phyloP scores from a whole-genome alignment of 2,329 filamentous ascomycete genomes.

The Phialophora chinensis region DNA sequence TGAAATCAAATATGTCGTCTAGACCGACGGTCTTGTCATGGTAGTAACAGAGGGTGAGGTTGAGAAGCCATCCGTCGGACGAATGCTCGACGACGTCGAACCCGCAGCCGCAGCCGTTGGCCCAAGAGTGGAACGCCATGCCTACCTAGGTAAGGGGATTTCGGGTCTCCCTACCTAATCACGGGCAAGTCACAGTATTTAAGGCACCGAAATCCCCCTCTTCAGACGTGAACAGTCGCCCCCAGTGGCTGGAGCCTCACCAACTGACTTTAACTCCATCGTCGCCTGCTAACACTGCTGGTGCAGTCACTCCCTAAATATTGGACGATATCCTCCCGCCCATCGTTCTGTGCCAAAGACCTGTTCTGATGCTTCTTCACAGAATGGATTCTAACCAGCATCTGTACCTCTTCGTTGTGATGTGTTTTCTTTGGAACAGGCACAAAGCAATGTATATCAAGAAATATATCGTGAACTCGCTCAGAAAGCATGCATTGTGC shows the following conservation, averaged over 20 bases:
- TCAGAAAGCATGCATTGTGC: not conserved
- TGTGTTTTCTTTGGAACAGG: not conserved
- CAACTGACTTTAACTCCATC: not conserved
- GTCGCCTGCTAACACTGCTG: not conserved
- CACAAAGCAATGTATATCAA: no score
- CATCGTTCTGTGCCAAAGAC: not conserved
- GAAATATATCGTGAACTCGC: not conserved
- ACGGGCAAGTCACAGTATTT: conserved; percentile 13
- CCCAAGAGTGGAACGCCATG: conserved; percentile 13
- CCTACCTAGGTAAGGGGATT: conserved; percentile 12
- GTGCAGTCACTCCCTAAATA: not conserved
- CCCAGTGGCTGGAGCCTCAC: not conserved
- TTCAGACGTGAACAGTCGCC: not conserved
- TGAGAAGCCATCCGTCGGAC: conserved; percentile 6
- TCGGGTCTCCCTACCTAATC: conserved; percentile 11
- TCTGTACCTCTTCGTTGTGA: not conserved
- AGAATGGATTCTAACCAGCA: not conserved
- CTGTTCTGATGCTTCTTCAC: not conserved
- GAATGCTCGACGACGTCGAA: conserved; percentile 18
- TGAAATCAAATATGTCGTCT: conserved; percentile 9
- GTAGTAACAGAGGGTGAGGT: not conserved
- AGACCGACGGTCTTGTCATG: not conserved
- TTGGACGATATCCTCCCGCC: not conserved
- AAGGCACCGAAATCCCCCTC: conserved; percentile 3
- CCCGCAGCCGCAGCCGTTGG: conserved; percentile 10